Percentiles rank a stretch among this genome's conserved stretches.
Conservation (phyloP, 1,284 basidiomycete species). For the Moesziomyces antarcticus region DNA sequence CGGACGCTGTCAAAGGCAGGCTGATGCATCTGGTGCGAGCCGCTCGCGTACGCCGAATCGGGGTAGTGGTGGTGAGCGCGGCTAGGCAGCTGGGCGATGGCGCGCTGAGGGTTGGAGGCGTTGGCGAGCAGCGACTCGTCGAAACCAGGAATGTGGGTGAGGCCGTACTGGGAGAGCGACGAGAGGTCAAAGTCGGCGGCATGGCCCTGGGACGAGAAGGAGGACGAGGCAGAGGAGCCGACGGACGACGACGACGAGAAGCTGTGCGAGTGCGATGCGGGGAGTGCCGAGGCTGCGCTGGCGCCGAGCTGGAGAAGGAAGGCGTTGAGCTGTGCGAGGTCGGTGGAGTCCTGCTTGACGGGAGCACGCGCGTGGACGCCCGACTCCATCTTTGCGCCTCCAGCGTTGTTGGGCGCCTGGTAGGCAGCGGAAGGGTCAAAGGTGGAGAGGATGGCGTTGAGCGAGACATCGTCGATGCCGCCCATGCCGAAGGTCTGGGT, state of each 20-base stretch:
- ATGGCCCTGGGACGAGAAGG: slow-evolving; percentile 36
- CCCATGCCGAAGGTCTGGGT: slow-evolving; percentile 54
- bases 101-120: slow-evolving; percentile 17
- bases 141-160: slow-evolving; percentile 61
- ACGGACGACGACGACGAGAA: slow-evolving; percentile 18
- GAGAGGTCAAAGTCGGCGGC: slow-evolving; percentile 53
- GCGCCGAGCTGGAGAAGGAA: slow-evolving; percentile 67
- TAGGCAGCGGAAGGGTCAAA: slow-evolving; percentile 26
- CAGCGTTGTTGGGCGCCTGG: slow-evolving; percentile 19
- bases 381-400: slow-evolving; percentile 18
- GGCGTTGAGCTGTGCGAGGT: slow-evolving; percentile 65
- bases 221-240: slow-evolving; percentile 22
- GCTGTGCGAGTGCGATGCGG: slow-evolving; percentile 38
- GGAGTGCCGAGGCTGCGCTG: slow-evolving; percentile 50
- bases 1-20: slow-evolving; percentile 53
- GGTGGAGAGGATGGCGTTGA: slow-evolving; percentile 52
- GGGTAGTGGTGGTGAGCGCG: slow-evolving; percentile 36
- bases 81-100: slow-evolving; percentile 55
- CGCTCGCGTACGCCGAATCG: slow-evolving; percentile 19
- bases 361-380: slow-evolving; percentile 57
- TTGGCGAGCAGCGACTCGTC: slow-evolving; percentile 50
- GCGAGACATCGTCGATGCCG: slow-evolving; percentile 52
- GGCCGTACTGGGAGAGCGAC: slow-evolving; percentile 49
- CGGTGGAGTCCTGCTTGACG: slow-evolving; percentile 69
- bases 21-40: slow-evolving; percentile 27